phyloP scores from a whole-genome alignment of 2,329 filamentous ascomycete genomes.

The Fusarium sulawesiense region DNA sequence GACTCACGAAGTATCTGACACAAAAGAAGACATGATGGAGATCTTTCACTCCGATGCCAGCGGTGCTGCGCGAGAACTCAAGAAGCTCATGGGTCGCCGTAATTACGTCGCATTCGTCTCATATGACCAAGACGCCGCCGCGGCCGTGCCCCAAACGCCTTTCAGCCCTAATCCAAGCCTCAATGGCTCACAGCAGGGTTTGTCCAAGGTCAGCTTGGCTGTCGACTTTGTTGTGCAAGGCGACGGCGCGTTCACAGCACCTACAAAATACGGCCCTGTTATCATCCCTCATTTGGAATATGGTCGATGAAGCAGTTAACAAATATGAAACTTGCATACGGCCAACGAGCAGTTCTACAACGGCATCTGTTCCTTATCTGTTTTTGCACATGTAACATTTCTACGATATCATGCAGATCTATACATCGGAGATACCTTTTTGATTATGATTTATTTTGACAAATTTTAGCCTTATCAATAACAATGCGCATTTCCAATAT shows the following conservation, averaged over 20 bases:
- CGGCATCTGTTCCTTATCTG: conserved; percentile 5
- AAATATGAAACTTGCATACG: background rate
- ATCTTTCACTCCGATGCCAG: conserved; percentile 96
- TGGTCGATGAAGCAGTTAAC: conserved; percentile 57
- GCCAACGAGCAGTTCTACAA: background rate
- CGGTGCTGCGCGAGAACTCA: conserved; percentile 83
- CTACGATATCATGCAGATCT: conserved; percentile 36
- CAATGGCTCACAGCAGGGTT: conserved; percentile 54
- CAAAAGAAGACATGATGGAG: conserved; percentile 99
- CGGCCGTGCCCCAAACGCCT: conserved; percentile 50
- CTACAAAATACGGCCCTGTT: conserved; percentile 96
- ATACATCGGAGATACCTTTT: conserved; percentile 43
- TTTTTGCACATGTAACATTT: conserved; percentile 36
- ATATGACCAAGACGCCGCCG: conserved; percentile 85
- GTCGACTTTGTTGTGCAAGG: conserved; percentile 98
- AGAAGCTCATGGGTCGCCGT: conserved; percentile 90
- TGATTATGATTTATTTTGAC: conserved; percentile 7
- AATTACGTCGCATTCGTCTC: conserved; percentile 96
- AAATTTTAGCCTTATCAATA: background rate
- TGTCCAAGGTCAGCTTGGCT: conserved; percentile 82
- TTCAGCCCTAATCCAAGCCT: conserved; percentile 55
- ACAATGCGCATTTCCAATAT: background rate
- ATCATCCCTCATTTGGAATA: conserved; percentile 89
- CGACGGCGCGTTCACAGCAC: conserved; percentile 80
- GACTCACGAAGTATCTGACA: conserved; percentile 82